These are phyloP conservation scores for Melampsora americana DNA, from an alignment of 1,284 basidiomycete species.

Conservation along the genomic window DNA sequence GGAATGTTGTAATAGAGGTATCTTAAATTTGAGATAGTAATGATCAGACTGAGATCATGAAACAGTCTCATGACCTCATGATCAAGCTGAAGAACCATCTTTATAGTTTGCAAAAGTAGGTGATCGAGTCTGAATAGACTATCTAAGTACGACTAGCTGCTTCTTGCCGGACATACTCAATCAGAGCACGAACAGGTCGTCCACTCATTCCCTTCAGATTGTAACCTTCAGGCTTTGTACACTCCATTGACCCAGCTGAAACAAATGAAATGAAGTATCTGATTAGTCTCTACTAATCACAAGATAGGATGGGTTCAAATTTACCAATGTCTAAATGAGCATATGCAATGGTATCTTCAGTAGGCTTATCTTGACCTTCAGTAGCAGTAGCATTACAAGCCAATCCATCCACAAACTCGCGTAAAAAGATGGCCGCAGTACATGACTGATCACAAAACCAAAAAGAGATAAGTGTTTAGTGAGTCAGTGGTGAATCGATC, in stretches of 20 bases:
- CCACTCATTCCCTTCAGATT: conserved; percentile 38
- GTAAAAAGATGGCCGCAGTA: conserved; percentile 84
- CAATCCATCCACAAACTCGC: conserved; percentile 54
- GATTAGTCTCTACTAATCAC: not conserved
- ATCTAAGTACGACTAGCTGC: not conserved
- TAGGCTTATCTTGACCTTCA: not conserved
- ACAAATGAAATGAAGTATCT: not conserved
- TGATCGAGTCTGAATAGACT: too few species aligned
- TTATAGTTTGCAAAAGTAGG: too few species aligned
- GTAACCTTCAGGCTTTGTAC: conserved; percentile 30
- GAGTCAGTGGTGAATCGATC: not conserved
- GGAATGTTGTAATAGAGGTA: too few species aligned
- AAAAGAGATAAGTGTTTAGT: not conserved
- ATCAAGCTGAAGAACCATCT: too few species aligned
- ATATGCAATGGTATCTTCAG: conserved; percentile 36
- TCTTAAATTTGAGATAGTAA: too few species aligned
- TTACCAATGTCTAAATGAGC: conserved; percentile 44
- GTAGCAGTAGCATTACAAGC: conserved; percentile 36
- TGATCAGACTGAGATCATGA: too few species aligned
- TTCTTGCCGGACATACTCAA: conserved; percentile 36
- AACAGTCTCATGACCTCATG: too few species aligned
- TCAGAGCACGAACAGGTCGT: conserved; percentile 36
- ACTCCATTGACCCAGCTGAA: conserved; percentile 39
- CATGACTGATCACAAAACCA: conserved; percentile 55
- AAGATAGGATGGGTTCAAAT: not conserved